Base-by-base conservation (phyloP, 208 protist genomes). In the Acanthamoeba lenticulata region DNA sequence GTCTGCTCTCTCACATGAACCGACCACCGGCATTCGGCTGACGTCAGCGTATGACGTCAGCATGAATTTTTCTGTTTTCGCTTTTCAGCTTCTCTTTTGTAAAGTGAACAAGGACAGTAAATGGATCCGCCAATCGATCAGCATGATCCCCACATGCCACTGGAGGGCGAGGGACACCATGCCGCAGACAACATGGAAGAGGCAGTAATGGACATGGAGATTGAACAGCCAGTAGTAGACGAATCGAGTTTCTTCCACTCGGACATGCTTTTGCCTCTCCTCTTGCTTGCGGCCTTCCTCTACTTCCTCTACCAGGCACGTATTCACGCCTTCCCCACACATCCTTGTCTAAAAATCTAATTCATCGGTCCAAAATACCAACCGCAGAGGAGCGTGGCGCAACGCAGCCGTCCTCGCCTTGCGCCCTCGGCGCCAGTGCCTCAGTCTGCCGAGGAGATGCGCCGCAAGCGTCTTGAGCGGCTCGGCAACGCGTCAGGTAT, bases 401-500 rank as follows among this genome's bases (percentile, higher is more conserved):
- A 47, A 29, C 32, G 40, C 38, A 81, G 34, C 38, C 32, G 69
- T 17, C 69, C 69, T 6, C 69, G 69, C 38, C 40, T 81, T 27
- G 15, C 32, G 2, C 38, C 69, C 60, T 32, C 17, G 11, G 38
- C 69, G 38, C 69, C 69, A 15, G 32, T 38, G 13, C 62, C 69
- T 7, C 19, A 81, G 38, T 81, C 69, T 5, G 69, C 69, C 19
- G 69, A 81, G 69, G 69, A 81, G 32, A 36, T 81, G 69, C 69
- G 69, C 69, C 69, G 69, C 69, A 81, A 81, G 69, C 69, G 69
- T 24, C 69, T 81, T 27, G 69, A 81, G 69, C 32, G 38, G 38
- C 69, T 81, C 9, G 44, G 29, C 24, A 32, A 19, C 79, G 6
- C 45, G 29, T 24, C 19, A 57, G 15, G 49, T 24, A 13, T 24